A percentile compares a stretch with the other conserved stretches of the same genome.
Conservation (phyloP, 1,284 basidiomycete genomes). For the Cronartium quercuum region DNA sequence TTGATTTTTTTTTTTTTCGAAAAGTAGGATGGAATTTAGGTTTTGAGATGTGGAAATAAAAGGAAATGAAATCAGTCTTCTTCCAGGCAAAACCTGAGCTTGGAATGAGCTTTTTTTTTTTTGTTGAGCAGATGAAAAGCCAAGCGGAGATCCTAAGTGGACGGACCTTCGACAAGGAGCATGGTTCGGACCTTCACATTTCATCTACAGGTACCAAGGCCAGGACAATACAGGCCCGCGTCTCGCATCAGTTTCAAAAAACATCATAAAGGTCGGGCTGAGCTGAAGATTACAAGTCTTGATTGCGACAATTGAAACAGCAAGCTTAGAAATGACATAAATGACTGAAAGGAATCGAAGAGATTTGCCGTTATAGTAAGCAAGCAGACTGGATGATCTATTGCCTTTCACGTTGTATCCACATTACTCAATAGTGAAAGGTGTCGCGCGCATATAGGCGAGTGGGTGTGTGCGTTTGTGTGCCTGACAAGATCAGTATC, state of each 20-base stretch:
- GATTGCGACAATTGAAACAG: not conserved
- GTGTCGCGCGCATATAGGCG: too few species aligned
- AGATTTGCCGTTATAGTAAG: not conserved
- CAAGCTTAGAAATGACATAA: not conserved
- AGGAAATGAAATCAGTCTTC: not conserved
- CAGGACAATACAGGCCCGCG: too few species aligned
- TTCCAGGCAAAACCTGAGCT: not conserved
- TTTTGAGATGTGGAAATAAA: not conserved
- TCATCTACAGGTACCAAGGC: not conserved
- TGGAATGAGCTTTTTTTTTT: not conserved
- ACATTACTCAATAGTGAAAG: too few species aligned
- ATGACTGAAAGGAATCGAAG: not conserved
- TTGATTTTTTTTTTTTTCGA: not conserved
- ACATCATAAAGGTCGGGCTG: not conserved
- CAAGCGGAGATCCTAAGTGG: not conserved
- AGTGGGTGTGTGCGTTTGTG: too few species aligned
- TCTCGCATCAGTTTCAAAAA: too few species aligned
- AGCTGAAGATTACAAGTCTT: not conserved
- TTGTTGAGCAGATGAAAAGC: not conserved
- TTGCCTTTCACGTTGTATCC: too few species aligned
- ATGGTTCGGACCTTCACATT: constrained; percentile 21
- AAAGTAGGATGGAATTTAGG: not conserved
- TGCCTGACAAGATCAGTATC: too few species aligned
- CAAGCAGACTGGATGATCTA: too few species aligned
- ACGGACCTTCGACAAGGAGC: constrained; percentile 21